Percentiles rank a stretch among this genome's conserved stretches.
Evolutionary conservation across 2,329 filamentous ascomycete species (phyloP).

Genomic region (Colletotrichum shisoi): DNA sequence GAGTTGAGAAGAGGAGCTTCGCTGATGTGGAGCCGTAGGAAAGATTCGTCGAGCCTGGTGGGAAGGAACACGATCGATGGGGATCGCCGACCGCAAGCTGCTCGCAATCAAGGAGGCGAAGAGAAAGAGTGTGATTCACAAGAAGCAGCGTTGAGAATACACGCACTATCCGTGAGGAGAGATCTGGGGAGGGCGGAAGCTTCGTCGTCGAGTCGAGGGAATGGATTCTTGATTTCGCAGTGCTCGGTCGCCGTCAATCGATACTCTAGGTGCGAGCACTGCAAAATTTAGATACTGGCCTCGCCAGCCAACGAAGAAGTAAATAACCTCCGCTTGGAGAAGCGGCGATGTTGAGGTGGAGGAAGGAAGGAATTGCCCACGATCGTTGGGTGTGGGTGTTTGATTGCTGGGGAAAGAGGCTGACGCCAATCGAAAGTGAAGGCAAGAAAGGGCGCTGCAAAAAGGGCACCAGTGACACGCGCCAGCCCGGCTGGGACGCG

Average conservation of each 20-base stretch:
- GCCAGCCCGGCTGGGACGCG: conserved; percentile 27
- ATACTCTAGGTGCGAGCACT: neutral
- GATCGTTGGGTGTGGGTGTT: conserved; percentile 13
- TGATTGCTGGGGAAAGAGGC: conserved; percentile 21
- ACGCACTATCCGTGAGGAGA: neutral
- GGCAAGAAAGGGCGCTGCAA: conserved; percentile 32
- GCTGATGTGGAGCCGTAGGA: neutral
- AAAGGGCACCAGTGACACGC: conserved; percentile 35
- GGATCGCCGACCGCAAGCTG: neutral
- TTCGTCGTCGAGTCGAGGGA: conserved; percentile 11
- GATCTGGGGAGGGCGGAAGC: neutral
- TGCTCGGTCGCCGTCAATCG: neutral
- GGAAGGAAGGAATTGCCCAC: conserved; percentile 11
- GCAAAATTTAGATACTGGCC: neutral
- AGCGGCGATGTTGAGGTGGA: neutral
- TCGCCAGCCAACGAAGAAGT: conserved; percentile 11
- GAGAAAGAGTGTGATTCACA: neutral
- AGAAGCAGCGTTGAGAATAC: neutral
- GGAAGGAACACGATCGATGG: neutral
- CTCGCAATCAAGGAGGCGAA: neutral
- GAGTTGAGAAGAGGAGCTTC: conserved; percentile 9
- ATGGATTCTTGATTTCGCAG: conserved; percentile 1
- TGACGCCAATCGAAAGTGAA: conserved; percentile 3
- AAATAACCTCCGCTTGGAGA: neutral
- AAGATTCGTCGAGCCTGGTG: conserved; percentile 10